Base-by-base conservation (phyloP, 371 early-diverging fungal genomes). In the Mucor mucedo region DNA sequence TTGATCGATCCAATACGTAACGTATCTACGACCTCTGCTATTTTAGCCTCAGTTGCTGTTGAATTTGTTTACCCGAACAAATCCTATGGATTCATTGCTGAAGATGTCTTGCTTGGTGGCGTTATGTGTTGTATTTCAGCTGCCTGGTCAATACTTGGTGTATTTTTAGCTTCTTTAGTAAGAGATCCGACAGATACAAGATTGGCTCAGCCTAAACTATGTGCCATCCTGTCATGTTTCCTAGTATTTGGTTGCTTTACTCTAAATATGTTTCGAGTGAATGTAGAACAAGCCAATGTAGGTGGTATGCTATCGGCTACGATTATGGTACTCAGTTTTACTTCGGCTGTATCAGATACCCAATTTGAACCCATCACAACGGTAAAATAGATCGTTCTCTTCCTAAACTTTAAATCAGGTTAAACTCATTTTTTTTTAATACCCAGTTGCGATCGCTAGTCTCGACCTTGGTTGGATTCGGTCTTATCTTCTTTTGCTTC, bases 231-330 rank as follows among this genome's bases (percentile, higher is more conserved):
- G 5, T 58, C 63, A 6, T 42, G 56, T 29, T 81, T 81, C 48
- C 50, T 78, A 2, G 44, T 76, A 0, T 6, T 75, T 21, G 81
- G 81, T 4, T 73, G 75, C 32, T 76, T 81, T 40, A 61, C 47
- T 16, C 47, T 81, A 11, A 81, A 69, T 33, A 69, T 76, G 29
- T 58, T 76, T 60, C 73, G 81, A 33, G 75, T 68, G 30, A 76
- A 70, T 61, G 68, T 76, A 2, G 77, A 78, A 8, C 78, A 81
- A 62, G 77, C 75, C 10, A 81, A 81, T 57, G 68, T 77, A 11
- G 81, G 78, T 53, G 81, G 77, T 72, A 78, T 80, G 73, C 57
- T 81, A 8, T 75, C 81, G 28, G 81, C 77, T 10, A 71, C 77
- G 1, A 76, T 81, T 28, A 73, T 81, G 65, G 73, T 73, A 4